A percentile compares a stretch with the other conserved stretches of the same genome.
Conservation (phyloP, 805 yeast genomes). For the Ogataea sp. region DNA sequence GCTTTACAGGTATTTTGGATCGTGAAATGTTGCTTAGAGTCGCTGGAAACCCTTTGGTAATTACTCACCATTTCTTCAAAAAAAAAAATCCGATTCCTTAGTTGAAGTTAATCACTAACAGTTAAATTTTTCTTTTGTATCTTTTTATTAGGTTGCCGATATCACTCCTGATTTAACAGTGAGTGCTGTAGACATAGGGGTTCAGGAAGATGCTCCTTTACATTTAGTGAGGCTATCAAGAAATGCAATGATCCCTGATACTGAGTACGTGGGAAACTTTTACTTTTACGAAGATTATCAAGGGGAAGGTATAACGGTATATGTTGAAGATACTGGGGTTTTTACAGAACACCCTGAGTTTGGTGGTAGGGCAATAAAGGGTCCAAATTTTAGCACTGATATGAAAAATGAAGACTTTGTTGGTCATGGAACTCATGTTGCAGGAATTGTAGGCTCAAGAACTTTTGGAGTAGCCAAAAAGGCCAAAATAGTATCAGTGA, state of each 20-base stretch:
- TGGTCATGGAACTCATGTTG: slow-evolving; percentile 94
- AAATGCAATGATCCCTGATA: slow-evolving; percentile 20
- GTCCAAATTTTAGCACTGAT: slow-evolving; percentile 55
- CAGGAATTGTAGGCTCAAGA: slow-evolving; percentile 76
- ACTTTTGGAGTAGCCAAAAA: slow-evolving; percentile 79
- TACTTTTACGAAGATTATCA: slow-evolving; percentile 40
- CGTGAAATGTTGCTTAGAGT: slow-evolving; percentile 38
- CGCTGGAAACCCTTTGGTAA: slow-evolving; percentile 43
- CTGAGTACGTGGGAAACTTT: slow-evolving; percentile 20
- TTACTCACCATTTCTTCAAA: slow-evolving; percentile 3
- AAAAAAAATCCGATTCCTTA: background rate
- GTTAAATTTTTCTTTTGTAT: too few relatives aligned
- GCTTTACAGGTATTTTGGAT: slow-evolving; percentile 57
- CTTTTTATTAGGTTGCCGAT: slow-evolving; percentile 39
- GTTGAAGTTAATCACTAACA: background rate
- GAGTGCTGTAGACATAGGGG: slow-evolving; percentile 41
- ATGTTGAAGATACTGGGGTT: slow-evolving; percentile 85
- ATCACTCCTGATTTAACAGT: slow-evolving; percentile 61
- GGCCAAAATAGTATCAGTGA: slow-evolving; percentile 58
- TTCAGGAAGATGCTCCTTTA: slow-evolving; percentile 31
- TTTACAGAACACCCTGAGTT: slow-evolving; percentile 51
- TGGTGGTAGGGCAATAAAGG: slow-evolving; percentile 51
- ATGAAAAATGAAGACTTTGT: slow-evolving; percentile 55
- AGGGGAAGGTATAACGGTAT: slow-evolving; percentile 63
- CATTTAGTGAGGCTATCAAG: slow-evolving; percentile 63